Evolutionary conservation across 495 filamentous ascomycete genomes (phyloP).

Genomic region (Staphylotrichum longicolle): DNA sequence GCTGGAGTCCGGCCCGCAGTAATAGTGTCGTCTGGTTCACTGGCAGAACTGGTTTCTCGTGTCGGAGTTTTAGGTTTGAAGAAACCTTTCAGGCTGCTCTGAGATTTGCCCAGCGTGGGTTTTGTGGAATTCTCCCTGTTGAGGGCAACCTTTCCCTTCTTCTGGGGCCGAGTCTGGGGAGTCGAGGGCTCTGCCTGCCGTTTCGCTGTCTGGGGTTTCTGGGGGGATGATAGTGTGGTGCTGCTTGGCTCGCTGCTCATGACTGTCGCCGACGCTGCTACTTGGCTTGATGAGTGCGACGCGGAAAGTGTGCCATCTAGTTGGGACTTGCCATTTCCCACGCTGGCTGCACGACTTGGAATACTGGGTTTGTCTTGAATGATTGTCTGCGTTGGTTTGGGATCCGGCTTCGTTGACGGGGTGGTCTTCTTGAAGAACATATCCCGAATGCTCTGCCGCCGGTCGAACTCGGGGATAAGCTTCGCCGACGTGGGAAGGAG

Average conservation of each 20-base stretch:
- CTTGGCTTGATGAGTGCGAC: slow-evolving; percentile 15
- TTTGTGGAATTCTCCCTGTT: slow-evolving; percentile 40
- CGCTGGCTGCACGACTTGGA: neutral
- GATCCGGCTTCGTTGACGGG: slow-evolving; percentile 17
- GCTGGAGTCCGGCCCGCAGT: neutral
- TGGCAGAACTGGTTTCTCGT: slow-evolving; percentile 24
- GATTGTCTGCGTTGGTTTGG: slow-evolving; percentile 11
- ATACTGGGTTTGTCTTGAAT: neutral
- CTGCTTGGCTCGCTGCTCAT: neutral
- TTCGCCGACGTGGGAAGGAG: slow-evolving; percentile 73
- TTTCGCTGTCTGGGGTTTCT: slow-evolving; percentile 32
- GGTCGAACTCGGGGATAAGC: slow-evolving; percentile 83
- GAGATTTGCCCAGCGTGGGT: slow-evolving; percentile 47
- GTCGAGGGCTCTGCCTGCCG: slow-evolving; percentile 31
- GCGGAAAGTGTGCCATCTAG: neutral
- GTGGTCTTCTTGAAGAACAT: slow-evolving; percentile 72
- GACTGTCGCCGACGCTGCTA: slow-evolving; percentile 6
- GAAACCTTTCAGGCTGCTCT: slow-evolving; percentile 79
- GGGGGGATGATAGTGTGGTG: slow-evolving; percentile 19
- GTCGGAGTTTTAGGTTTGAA: slow-evolving; percentile 61
- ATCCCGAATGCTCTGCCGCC: slow-evolving; percentile 80
- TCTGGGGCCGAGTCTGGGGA: slow-evolving; percentile 34
- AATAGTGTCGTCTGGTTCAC: slow-evolving; percentile 2
- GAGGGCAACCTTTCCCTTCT: slow-evolving; percentile 39
- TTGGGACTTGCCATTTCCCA: neutral